Percentiles rank a stretch among this genome's conserved stretches.
Conservation (phyloP, 495 filamentous ascomycete species). For the Opeltia flavorubescens region DNA sequence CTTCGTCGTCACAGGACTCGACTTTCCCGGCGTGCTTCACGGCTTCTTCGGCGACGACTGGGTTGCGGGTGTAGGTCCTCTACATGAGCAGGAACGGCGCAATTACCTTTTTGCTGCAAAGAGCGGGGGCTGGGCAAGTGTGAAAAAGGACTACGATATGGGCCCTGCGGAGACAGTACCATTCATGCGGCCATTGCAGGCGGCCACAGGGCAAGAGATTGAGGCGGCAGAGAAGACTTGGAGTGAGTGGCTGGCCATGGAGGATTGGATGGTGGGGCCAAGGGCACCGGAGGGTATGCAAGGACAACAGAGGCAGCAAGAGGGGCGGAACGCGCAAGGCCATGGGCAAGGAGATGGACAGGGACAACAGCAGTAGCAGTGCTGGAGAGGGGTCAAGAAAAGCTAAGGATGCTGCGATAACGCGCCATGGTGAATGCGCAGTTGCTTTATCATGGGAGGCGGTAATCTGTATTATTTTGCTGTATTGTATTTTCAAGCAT, state of each 20-base stretch:
- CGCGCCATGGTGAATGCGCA: too few relatives aligned
- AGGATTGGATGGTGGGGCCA: slow-evolving; percentile 85
- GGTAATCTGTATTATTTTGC: too few relatives aligned
- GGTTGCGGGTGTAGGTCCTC: slow-evolving; percentile 56
- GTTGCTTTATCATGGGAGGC: too few relatives aligned
- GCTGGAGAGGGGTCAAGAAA: background rate
- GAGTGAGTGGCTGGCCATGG: slow-evolving; percentile 84
- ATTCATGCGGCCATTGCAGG: slow-evolving; percentile 67
- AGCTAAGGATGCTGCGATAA: too few relatives aligned
- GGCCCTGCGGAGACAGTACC: slow-evolving; percentile 66
- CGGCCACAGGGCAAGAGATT: slow-evolving; percentile 65
- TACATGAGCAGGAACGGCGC: slow-evolving; percentile 80
- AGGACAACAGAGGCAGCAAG: background rate
- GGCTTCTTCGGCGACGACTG: slow-evolving; percentile 95
- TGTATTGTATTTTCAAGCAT: too few relatives aligned
- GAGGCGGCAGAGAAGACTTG: slow-evolving; percentile 66
- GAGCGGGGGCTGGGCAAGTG: slow-evolving; percentile 70
- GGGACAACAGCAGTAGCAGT: background rate
- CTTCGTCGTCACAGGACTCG: slow-evolving; percentile 82
- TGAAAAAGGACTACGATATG: slow-evolving; percentile 86
- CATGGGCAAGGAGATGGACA: background rate
- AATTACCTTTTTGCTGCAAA: slow-evolving; percentile 96
- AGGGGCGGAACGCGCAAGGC: background rate
- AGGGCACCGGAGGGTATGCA: slow-evolving; percentile 32
- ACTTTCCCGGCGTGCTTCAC: slow-evolving; percentile 69